A percentile compares a stretch with the other conserved stretches of the same genome.
phyloP scores from a whole-genome alignment of 768 basidiomycete genomes.

The Serpula lacrymans region DNA sequence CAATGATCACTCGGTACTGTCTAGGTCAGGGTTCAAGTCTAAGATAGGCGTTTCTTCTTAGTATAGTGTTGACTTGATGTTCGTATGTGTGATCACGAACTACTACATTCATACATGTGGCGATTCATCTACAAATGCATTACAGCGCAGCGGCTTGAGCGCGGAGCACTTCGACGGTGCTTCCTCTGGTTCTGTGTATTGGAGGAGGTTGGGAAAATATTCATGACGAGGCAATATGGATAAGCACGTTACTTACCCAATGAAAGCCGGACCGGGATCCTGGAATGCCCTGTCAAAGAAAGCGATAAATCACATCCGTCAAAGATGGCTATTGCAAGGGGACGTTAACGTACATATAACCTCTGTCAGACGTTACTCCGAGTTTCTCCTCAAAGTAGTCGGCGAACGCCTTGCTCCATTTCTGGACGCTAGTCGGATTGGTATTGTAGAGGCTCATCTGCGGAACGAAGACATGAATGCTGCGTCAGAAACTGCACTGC shows the following conservation, averaged over 20 bases:
- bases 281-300: slow-evolving; percentile 16
- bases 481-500: neutral
- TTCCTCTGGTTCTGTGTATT: neutral
- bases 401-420: slow-evolving; percentile 55
- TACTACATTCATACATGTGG: too few relatives aligned
- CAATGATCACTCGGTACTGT: too few relatives aligned
- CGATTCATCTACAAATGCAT: too few relatives aligned
- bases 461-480: neutral
- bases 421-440: slow-evolving; percentile 40
- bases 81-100: too few relatives aligned
- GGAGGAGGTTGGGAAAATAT: too few relatives aligned
- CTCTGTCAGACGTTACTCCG: slow-evolving; percentile 46
- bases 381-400: slow-evolving; percentile 53
- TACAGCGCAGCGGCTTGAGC: neutral
- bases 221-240: too few relatives aligned
- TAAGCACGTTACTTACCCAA: slow-evolving; percentile 16
- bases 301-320: too few relatives aligned
- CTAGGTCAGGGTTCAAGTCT: too few relatives aligned
- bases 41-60: too few relatives aligned
- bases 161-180: neutral
- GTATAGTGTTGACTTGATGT: too few relatives aligned
- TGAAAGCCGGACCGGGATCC: slow-evolving; percentile 21
- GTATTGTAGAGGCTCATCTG: slow-evolving; percentile 60
- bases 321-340: too few relatives aligned
- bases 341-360: slow-evolving; percentile 58